Conservation (phyloP, 2,329 filamentous ascomycete species). For the Clarireedia hainanense region DNA sequence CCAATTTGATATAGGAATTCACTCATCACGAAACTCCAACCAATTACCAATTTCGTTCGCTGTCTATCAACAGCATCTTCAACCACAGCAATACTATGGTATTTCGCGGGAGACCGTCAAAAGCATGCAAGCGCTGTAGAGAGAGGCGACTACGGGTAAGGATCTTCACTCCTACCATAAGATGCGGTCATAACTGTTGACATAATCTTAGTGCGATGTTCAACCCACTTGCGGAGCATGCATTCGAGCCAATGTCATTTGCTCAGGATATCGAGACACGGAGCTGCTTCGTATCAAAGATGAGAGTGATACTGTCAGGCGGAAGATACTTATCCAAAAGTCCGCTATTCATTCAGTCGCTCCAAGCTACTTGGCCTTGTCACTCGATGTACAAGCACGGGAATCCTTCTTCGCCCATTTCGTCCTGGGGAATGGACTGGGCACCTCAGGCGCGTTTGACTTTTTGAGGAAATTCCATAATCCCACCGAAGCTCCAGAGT, state of each 20-base stretch:
- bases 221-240: slow-evolving; percentile 10
- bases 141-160: slow-evolving; percentile 13
- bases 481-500: neutral
- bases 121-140: slow-evolving; percentile 17
- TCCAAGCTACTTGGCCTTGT: neutral
- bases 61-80: neutral
- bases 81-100: neutral
- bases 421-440: neutral
- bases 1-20: neutral
- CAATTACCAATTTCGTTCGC: too few species aligned
- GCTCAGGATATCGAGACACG: slow-evolving; percentile 11
- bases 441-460: neutral
- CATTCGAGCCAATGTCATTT: slow-evolving; percentile 5
- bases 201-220: slow-evolving; percentile 14
- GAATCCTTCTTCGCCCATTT: slow-evolving; percentile 10
- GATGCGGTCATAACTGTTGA: neutral
- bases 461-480: slow-evolving; percentile 6
- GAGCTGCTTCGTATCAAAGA: slow-evolving; percentile 10
- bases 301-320: slow-evolving; percentile 2
- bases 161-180: neutral
- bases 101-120: slow-evolving; percentile 13
- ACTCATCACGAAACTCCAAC: neutral
- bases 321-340: neutral
- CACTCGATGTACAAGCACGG: slow-evolving; percentile 10
- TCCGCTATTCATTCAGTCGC: neutral